Evolutionary conservation across 192 early-diverging fungal species (phyloP).

Genomic region (Mortierella alpina): DNA sequence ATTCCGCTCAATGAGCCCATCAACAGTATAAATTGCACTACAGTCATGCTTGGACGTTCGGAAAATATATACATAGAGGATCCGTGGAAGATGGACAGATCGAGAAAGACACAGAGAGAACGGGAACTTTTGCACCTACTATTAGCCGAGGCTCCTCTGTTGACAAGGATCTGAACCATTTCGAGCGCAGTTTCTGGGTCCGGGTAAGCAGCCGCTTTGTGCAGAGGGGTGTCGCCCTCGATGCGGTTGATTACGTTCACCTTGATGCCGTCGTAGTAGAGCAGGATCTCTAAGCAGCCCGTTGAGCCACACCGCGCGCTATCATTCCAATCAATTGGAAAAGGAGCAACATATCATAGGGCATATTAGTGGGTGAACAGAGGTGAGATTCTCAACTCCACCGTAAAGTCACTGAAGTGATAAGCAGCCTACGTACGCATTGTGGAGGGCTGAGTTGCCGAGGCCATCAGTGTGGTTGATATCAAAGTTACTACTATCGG

Average conservation of each 20-base stretch:
- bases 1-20: no score
- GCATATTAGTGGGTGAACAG: not conserved
- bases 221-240: slow-evolving; percentile 73
- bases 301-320: slow-evolving; percentile 67
- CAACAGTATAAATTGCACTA: no score
- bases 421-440: slow-evolving; percentile 56
- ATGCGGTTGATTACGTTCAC: slow-evolving; percentile 66
- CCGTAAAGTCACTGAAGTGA: not conserved
- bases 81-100: not conserved
- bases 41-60: no score
- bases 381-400: not conserved
- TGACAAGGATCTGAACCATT: slow-evolving; percentile 69
- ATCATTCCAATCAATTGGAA: not conserved
- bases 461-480: slow-evolving; percentile 71
- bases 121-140: slow-evolving; percentile 7
- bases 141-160: slow-evolving; percentile 64
- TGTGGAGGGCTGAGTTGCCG: slow-evolving; percentile 78
- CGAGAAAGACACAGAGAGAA: not conserved
- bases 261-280: slow-evolving; percentile 61
- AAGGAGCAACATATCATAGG: no score
- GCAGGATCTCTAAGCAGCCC: slow-evolving; percentile 69
- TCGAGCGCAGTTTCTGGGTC: slow-evolving; percentile 66
- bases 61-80: no score
- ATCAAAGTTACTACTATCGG: slow-evolving; percentile 55
- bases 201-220: slow-evolving; percentile 71